Evolutionary conservation across 2,329 filamentous ascomycete genomes (phyloP).

Genomic region (Nigrospora sphaerica): DNA sequence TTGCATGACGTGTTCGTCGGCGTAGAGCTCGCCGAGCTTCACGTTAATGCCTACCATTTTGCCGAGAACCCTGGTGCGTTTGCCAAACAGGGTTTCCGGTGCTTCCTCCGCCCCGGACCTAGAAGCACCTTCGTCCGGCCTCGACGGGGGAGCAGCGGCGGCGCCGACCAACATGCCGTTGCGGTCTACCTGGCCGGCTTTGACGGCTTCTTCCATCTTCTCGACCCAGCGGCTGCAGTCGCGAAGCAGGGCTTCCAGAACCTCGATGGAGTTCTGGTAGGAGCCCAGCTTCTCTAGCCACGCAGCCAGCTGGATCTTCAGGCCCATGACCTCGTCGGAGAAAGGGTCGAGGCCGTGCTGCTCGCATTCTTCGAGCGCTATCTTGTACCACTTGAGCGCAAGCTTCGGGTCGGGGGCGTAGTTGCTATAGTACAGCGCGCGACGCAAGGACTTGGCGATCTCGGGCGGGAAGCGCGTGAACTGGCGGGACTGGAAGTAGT

Average conservation of each 20-base stretch:
- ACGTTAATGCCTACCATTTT: conserved; percentile 71
- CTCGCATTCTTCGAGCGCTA: conserved; percentile 67
- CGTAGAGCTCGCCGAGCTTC: conserved; percentile 80
- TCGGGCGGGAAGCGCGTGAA: conserved; percentile 58
- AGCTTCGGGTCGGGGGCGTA: conserved; percentile 65
- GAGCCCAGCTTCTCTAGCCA: conserved; percentile 74
- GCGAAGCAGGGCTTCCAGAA: conserved; percentile 67
- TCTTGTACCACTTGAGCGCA: conserved; percentile 77
- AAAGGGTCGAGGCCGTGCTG: conserved; percentile 78
- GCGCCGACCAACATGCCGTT: conserved; percentile 24
- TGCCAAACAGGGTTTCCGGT: conserved; percentile 45
- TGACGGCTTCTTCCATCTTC: conserved; percentile 41
- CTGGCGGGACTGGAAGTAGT: conserved; percentile 47
- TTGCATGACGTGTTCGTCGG: conserved; percentile 67
- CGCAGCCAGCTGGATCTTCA: conserved; percentile 73
- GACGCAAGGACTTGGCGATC: conserved; percentile 71
- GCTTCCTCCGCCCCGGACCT: conserved; percentile 5
- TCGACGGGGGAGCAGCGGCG: conserved; percentile 1
- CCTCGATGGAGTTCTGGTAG: conserved; percentile 62
- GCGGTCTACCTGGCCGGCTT: conserved; percentile 37
- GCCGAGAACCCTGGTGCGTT: conserved; percentile 60
- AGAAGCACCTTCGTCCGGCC: conserved; percentile 5
- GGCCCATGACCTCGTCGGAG: conserved; percentile 83
- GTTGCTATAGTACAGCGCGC: conserved; percentile 82
- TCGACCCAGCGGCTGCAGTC: conserved; percentile 62